These are phyloP conservation scores for Myotisia sp. DNA, from an alignment of 2,329 filamentous ascomycete genomes.

Conservation along the genomic window DNA sequence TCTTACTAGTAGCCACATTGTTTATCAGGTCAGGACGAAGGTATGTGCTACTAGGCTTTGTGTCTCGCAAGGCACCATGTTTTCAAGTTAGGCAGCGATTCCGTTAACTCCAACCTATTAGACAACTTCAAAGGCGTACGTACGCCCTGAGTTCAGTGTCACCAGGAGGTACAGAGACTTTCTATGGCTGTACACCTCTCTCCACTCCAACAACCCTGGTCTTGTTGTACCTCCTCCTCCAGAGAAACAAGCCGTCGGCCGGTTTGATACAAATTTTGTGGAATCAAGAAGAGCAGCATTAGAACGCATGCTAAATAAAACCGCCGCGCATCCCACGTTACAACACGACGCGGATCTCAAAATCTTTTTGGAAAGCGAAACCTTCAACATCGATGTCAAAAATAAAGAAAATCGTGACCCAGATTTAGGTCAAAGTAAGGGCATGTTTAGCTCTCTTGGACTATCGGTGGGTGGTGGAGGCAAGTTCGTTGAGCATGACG, in stretches of 20 bases:
- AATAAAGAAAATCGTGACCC: conserved; percentile 90
- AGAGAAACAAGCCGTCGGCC: conserved; percentile 92
- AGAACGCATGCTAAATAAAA: conserved; percentile 97
- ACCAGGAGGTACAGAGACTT: conserved; percentile 93
- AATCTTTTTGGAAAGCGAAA: conserved; percentile 89
- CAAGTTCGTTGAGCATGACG: conserved; percentile 96
- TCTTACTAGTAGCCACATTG: conserved; percentile 90
- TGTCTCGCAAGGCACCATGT: no score
- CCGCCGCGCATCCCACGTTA: conserved; percentile 70
- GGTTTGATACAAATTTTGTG: conserved; percentile 94
- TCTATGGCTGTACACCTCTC: conserved; percentile 88
- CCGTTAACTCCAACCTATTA: conserved; percentile 24
- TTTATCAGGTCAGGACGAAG: conserved; percentile 90
- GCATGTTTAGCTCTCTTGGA: conserved; percentile 74
- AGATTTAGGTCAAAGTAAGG: conserved; percentile 76
- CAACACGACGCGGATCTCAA: conserved; percentile 91
- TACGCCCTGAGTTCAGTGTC: conserved; percentile 80
- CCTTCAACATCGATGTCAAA: conserved; percentile 93
- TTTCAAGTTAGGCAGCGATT: background rate
- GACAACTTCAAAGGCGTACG: conserved; percentile 94
- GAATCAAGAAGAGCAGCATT: conserved; percentile 80
- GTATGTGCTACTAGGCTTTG: conserved; percentile 43
- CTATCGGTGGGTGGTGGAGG: conserved; percentile 59
- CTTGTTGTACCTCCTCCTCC: conserved; percentile 90
- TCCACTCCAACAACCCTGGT: conserved; percentile 89